These are phyloP conservation scores for Nakazawaea ambrosiae DNA, from an alignment of 805 yeast genomes.

Conservation along the genomic window DNA sequence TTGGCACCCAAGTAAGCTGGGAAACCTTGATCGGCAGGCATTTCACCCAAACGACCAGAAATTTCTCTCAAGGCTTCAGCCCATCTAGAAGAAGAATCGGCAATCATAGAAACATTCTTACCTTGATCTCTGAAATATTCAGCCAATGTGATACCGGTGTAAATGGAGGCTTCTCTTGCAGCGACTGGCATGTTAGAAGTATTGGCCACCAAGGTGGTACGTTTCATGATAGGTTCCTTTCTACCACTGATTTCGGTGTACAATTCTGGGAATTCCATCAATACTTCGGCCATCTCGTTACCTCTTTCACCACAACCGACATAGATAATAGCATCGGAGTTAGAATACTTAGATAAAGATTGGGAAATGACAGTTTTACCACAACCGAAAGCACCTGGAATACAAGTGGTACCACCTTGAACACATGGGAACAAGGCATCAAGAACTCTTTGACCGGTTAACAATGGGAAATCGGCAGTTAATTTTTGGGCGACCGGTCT, in stretches of 20 bases:
- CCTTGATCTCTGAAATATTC: constrained; percentile 99
- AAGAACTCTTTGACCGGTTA: constrained; percentile 98
- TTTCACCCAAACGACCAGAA: constrained; percentile 99
- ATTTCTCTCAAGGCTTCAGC: constrained; percentile 99
- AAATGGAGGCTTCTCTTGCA: constrained; percentile 98
- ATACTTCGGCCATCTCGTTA: constrained; percentile 98
- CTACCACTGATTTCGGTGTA: constrained; percentile 86
- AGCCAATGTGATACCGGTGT: constrained; percentile 97
- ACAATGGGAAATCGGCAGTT: constrained; percentile 88
- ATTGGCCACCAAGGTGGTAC: constrained; percentile 97
- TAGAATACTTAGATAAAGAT: constrained; percentile 93
- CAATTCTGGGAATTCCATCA: constrained; percentile 99
- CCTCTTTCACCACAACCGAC: constrained; percentile 97
- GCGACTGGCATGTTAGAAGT: constrained; percentile 99
- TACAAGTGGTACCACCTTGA: constrained; percentile 99
- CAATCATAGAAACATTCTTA: constrained; percentile 98
- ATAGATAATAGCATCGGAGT: constrained; percentile 93
- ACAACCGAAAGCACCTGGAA: constrained; percentile 99
- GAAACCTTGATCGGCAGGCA: constrained; percentile 99
- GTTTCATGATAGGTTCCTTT: constrained; percentile 98
- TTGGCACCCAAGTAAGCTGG: constrained; percentile 99
- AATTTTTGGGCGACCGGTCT: constrained; percentile 95
- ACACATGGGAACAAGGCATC: constrained; percentile 98
- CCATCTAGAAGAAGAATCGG: constrained; percentile 99
- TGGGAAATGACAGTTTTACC: constrained; percentile 99